Evolutionary conservation across 225 moss, liverwort and hornwort species (phyloP), one percentile per base, ranked within the genome.

Genomic region (Pseudoscleropodium purum): DNA sequence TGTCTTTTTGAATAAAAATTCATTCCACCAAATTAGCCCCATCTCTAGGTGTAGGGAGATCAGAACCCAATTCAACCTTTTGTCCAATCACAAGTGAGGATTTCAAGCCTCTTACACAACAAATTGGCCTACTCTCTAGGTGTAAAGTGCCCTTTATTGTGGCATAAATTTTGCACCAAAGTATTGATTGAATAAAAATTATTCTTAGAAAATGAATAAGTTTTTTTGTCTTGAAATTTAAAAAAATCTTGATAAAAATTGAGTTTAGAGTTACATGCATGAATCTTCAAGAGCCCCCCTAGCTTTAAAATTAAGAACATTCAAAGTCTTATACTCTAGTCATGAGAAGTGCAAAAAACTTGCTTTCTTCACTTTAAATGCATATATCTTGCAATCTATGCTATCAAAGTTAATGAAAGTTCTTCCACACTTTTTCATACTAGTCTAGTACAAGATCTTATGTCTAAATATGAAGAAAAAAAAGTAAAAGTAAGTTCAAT

Each of bases 241-340:
- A 16, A 45, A 73, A 45, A 75, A 47, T 18, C 49, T 12, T 75
- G 4, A 12, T 11, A 49, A 20, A 19, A 75, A 49, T 47, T 49
- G 12, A 49, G 49, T 49, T 20, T 0, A 31, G 7, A 47, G 2
- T 4, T 31, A 31, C 18, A 2, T 30, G 3, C 1, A 0, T 4
- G 3, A 43, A 27, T 6, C 18, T 31, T 31, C 6, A 7, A 30
- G 6, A 31, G 6, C 9, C 3, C 74, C 10, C 1, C 23, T 21
- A 9, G 18, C 18, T 31, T 19, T 12, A 19, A 7, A 7, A 0
- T 18, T 11, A 75, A 47, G 6, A 31, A 18, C 6, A 7, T 18
- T 47, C 18, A 31, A 49, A 31, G 47, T 3, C 6, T 18, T 45
- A 3, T 30, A 6, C 9, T 7, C 11, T 47, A 31, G 0, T 11